A percentile compares a stretch with the other conserved stretches of the same genome.
Conservation (phyloP, 495 filamentous ascomycete species). For the Xylaria intraflava region DNA sequence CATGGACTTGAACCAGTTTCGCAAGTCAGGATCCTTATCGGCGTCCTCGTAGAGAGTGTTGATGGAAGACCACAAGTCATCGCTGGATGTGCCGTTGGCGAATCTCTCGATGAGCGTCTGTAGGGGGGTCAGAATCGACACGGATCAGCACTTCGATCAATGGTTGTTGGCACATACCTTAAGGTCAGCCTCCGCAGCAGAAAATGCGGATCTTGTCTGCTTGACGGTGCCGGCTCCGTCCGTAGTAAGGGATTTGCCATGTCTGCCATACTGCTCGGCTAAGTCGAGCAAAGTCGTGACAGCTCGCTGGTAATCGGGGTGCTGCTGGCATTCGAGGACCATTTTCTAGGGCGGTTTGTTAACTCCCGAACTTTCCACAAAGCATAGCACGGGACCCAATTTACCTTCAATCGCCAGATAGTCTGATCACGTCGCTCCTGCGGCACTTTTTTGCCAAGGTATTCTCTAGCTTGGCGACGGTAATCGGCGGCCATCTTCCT, state of each 20-base stretch:
- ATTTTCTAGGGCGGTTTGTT: conserved; percentile 57
- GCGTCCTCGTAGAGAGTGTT: conserved; percentile 87
- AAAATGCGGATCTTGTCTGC: conserved; percentile 59
- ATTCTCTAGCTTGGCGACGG: conserved; percentile 58
- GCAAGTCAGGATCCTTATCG: conserved; percentile 80
- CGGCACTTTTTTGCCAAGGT: conserved; percentile 76
- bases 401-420: conserved; percentile 76
- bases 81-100: conserved; percentile 83
- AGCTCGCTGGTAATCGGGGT: conserved; percentile 84
- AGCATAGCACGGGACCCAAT: background rate
- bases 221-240: conserved; percentile 61
- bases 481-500: conserved; percentile 33
- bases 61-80: conserved; percentile 80
- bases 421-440: conserved; percentile 90
- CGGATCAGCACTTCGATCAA: background rate
- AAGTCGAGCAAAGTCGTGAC: conserved; percentile 77
- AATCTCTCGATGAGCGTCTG: conserved; percentile 89
- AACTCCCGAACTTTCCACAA: background rate
- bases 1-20: conserved; percentile 78
- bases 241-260: conserved; percentile 56
- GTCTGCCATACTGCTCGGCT: conserved; percentile 79
- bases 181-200: conserved; percentile 70
- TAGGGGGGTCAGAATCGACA: conserved; percentile 42
- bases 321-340: conserved; percentile 89
- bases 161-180: conserved; percentile 46